phyloP scores from a whole-genome alignment of 192 early-diverging fungal species.

The Gaertneriomyces semiglobifer region DNA sequence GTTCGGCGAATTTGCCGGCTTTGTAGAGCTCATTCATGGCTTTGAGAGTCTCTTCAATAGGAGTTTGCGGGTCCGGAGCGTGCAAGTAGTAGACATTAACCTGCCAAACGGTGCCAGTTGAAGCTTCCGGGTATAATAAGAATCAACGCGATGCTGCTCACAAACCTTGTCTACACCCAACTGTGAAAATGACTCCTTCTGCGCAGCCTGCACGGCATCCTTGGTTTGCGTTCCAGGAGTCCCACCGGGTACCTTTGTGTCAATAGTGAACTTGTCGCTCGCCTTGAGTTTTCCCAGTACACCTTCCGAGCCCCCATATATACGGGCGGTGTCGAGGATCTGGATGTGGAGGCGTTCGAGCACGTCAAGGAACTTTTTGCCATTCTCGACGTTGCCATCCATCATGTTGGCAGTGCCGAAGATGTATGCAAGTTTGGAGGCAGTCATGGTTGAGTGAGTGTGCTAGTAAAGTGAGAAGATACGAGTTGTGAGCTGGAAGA shows the following conservation, averaged over 20 bases:
- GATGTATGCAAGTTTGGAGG: neutral
- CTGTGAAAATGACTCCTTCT: slow-evolving; percentile 24
- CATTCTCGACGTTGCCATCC: slow-evolving; percentile 1
- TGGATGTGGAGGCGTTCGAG: neutral
- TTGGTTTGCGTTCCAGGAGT: slow-evolving; percentile 15
- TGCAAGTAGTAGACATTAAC: slow-evolving; percentile 70
- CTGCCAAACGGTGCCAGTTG: slow-evolving; percentile 4
- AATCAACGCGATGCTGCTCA: neutral
- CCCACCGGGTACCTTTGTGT: slow-evolving; percentile 45
- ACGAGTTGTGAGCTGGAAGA: too few species aligned
- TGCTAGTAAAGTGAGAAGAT: too few species aligned
- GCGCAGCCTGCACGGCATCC: slow-evolving; percentile 3
- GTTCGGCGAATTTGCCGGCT: slow-evolving; percentile 44
- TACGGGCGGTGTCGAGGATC: slow-evolving; percentile 26
- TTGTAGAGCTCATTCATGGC: slow-evolving; percentile 58
- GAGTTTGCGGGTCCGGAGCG: slow-evolving; percentile 53
- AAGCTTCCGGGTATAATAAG: neutral
- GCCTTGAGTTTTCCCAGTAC: slow-evolving; percentile 28
- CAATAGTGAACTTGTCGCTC: slow-evolving; percentile 35
- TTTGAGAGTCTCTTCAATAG: slow-evolving; percentile 49
- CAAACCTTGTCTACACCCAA: slow-evolving; percentile 31
- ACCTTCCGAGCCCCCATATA: slow-evolving; percentile 39
- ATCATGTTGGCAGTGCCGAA: neutral
- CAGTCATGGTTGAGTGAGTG: neutral
- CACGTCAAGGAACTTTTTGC: neutral